Evolutionary conservation across 257 asterid species (phyloP).

Genomic region (Solanum microdontum): DNA sequence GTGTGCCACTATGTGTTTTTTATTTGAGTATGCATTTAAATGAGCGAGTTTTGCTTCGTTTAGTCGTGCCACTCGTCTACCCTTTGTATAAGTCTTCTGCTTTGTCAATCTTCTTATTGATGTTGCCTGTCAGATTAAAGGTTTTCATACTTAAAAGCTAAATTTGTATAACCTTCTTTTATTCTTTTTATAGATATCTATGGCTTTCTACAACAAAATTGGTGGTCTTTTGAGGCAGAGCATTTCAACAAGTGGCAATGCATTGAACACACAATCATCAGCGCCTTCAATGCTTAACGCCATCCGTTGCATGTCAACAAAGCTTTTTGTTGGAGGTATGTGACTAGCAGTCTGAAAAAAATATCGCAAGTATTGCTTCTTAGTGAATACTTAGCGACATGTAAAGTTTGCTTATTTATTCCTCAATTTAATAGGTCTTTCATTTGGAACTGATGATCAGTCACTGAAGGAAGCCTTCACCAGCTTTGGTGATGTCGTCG

Average conservation of each 20-base stretch:
- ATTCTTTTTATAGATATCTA: constrained; percentile 16
- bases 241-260: constrained; percentile 16
- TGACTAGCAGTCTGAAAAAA: not conserved
- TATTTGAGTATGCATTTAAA: not conserved
- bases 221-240: constrained; percentile 48
- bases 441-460: constrained; percentile 53
- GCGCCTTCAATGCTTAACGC: constrained; percentile 42
- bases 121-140: not conserved
- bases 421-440: constrained; percentile 39
- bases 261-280: constrained; percentile 20
- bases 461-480: constrained; percentile 58
- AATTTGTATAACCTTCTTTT: not conserved
- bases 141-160: not conserved
- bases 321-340: constrained; percentile 66
- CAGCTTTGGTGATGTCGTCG: constrained; percentile 49
- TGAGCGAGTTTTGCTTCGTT: not conserved
- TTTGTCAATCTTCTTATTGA: not conserved
- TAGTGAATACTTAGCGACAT: not conserved
- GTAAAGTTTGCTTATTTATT: not conserved
- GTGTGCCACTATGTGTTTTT: not conserved
- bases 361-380: not conserved
- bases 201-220: constrained; percentile 61
- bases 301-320: constrained; percentile 63
- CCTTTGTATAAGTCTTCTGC: not conserved
- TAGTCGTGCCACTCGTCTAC: not conserved